Evolutionary conservation across 768 basidiomycete genomes (phyloP), one percentile per base, ranked within the genome.

Genomic region (Kwoniella dejecticola): DNA sequence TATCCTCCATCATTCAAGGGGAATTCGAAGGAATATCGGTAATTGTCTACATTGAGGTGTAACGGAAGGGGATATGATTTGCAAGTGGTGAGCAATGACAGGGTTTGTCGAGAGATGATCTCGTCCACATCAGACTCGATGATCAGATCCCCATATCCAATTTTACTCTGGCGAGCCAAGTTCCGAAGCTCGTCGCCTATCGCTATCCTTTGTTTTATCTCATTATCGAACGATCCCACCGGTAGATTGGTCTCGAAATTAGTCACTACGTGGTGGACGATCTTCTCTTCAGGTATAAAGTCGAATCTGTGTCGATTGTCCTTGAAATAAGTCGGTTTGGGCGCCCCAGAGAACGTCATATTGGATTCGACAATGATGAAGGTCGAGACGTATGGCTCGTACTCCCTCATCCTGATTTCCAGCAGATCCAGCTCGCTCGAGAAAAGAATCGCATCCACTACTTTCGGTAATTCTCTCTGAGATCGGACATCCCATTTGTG

Each of bases 361-460:
- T 64, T 62, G 12, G 60, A 36, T 57, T 72, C 70, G 45, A 72
- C 53, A 23, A 72, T 62, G 27, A 72, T 29, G 30, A 67, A 72
- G 10, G 41, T 52, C n/a, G 53, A 42, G 19, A 72, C 67, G 38
- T 53, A 58, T 23, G 56, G 56, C 17, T 47, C 60, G 31, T 69
- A 69, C 52, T 72, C 70, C 38, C 52, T 57, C 57, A 69, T 54
- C 33, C 68, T 42, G 24, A 72, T 69, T 42, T 72, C 67, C n/a
- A 72, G 48, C 65, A 69, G 67, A 48, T 72, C 70, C 21, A 72
- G 47, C 44, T 72, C 67, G 27, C 60, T 64, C 10, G 64, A 67
- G 15, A 72, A 54, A 11, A 65, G 52, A 5, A 69, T 55, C 19
- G 70, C 67, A 56, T 72, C 70, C 8, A 69, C 53, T 3, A 57